Evolutionary conservation across 2,329 filamentous ascomycete genomes (phyloP), one percentile per base, ranked within the genome.

Genomic region (Thielaviopsis ethacetica): DNA sequence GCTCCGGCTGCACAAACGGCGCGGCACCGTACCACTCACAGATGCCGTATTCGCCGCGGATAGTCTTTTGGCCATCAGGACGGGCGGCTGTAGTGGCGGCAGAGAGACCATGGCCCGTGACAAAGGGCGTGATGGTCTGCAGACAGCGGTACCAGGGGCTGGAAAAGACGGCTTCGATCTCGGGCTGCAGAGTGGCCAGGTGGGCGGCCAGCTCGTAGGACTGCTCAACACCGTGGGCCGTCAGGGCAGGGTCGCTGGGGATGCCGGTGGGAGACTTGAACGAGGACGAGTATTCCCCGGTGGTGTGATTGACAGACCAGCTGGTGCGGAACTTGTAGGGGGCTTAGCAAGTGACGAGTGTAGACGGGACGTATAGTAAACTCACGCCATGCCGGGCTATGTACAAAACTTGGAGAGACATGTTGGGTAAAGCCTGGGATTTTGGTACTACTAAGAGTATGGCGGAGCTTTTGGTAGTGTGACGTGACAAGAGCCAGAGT

Each of bases 11-110:
- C 58, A 86, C 78, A 70, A 95, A 96, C 61, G 83, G 82, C 17
- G 91, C 89, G 54, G 82, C 77, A 26, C 93, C 93, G 69, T 93
- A 97, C 85, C 93, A 97, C 74, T 98, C 93, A 62, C 88, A 85
- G 47, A 83, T 66, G 13, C 80, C 80, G 59, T 74, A 71, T 65
- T 84, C 81, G 54, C 75, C 77, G 41, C 78, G 75, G 62, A 84
- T 77, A 4, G 47, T 67, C 70, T 59, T 71, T 53, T 52, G 62
- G 34, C 51, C 58, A 5, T 64, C 26, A 67, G 63, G 50, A 65
- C 63, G 62, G 17, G 65, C 27, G 21, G 22, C 30, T 7, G 13
- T 41, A 7, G 47, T 60, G 3, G 44, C 55, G 44, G 59, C 34
- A 44, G 62, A 34, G 27, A 63, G 51, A 67, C 63, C 69, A 67